Conservation (phyloP, 1,284 basidiomycete genomes). For the Pisolithus thermaeus region DNA sequence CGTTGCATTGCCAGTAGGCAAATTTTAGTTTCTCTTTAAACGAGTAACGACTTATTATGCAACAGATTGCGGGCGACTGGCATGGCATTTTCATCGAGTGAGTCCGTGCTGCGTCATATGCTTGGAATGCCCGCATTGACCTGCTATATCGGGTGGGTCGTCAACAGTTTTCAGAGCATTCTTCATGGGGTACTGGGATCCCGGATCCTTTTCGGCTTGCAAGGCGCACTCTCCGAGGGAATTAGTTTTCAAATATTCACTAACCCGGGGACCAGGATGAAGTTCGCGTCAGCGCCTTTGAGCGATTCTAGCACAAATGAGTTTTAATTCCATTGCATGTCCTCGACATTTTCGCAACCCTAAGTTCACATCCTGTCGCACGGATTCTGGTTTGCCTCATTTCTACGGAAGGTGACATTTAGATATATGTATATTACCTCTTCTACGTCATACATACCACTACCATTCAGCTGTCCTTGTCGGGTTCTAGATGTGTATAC, state of each 20-base stretch:
- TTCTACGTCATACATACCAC: background rate
- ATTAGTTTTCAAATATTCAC: background rate
- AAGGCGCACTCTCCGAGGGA: background rate
- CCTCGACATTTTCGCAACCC: no score
- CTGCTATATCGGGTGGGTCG: no score
- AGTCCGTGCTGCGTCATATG: background rate
- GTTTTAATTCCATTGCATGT: no score
- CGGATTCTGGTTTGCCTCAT: no score
- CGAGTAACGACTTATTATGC: background rate
- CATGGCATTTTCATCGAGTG: slow-evolving; percentile 1
- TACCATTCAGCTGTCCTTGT: no score
- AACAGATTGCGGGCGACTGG: background rate
- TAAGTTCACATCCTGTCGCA: background rate
- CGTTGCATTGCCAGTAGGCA: slow-evolving; percentile 1
- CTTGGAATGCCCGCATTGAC: background rate
- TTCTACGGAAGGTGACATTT: no score
- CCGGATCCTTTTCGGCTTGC: slow-evolving; percentile 3
- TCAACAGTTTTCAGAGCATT: slow-evolving; percentile 4
- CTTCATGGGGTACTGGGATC: slow-evolving; percentile 6
- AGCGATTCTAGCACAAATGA: background rate
- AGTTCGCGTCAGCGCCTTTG: background rate
- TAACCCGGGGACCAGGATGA: background rate
- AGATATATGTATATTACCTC: background rate
- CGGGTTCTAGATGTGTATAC: no score
- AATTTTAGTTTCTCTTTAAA: background rate